These are phyloP conservation scores for Trichophyton schoenleinii DNA, from an alignment of 2,329 filamentous ascomycete species.

Conservation along the genomic window DNA sequence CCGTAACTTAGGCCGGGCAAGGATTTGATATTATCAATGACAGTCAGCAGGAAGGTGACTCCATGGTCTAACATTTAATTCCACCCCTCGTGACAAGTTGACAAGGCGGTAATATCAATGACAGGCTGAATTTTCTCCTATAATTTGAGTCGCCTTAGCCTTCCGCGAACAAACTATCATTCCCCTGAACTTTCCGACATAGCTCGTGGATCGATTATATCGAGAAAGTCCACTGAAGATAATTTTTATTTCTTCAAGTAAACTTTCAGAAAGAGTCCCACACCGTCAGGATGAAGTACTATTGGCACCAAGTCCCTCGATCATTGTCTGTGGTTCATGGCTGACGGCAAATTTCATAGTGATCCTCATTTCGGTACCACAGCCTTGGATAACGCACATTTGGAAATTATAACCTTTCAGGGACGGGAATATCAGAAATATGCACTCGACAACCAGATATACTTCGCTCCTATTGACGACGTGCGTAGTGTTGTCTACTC, in stretches of 20 bases:
- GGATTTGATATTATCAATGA: not conserved
- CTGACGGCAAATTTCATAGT: constrained; percentile 24
- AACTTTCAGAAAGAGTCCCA: not conserved
- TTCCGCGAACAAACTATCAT: not conserved
- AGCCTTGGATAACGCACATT: constrained; percentile 45
- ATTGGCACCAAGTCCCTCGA: not conserved
- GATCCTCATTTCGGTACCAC: constrained; percentile 36
- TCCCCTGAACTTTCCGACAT: not conserved
- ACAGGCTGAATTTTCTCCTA: not conserved
- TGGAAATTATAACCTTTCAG: constrained; percentile 48
- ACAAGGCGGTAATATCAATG: not conserved
- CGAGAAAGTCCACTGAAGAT: not conserved
- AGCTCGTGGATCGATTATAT: not conserved
- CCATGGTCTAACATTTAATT: not conserved
- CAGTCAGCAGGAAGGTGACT: constrained; percentile 1
- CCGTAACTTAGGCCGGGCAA: not conserved
- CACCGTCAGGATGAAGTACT: not conserved
- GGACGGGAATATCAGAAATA: constrained; percentile 56
- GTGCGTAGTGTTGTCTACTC: constrained; percentile 31
- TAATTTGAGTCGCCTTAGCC: not conserved
- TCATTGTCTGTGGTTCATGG: not conserved
- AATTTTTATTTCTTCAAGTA: not conserved
- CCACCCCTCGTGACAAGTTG: not conserved
- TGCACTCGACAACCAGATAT: constrained; percentile 51
- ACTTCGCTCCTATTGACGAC: constrained; percentile 60